Conservation (phyloP, 2,329 filamentous ascomycete species). For the Alternaria sp. region DNA sequence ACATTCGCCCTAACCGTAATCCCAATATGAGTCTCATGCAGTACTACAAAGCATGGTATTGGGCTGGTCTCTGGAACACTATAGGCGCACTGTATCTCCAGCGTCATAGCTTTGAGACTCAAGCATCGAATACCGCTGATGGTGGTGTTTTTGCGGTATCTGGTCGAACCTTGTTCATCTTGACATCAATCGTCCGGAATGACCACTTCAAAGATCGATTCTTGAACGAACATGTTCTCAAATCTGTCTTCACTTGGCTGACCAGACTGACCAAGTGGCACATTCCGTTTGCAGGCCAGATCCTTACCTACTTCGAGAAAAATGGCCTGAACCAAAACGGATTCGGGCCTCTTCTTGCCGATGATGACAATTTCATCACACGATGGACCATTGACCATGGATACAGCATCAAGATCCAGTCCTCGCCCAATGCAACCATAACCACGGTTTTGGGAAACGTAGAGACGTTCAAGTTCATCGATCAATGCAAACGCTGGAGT, state of each 20-base stretch:
- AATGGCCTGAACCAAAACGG: conserved; percentile 1
- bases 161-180: conserved; percentile 39
- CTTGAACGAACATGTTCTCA: conserved; percentile 24
- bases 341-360: conserved; percentile 33
- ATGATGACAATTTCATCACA: conserved; percentile 59
- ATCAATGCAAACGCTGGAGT: conserved; percentile 39
- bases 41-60: conserved; percentile 16
- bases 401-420: conserved; percentile 63
- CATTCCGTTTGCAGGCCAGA: not conserved
- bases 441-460: conserved; percentile 55
- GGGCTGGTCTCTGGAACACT: conserved; percentile 31
- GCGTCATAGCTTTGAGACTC: conserved; percentile 48
- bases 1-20: not conserved
- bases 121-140: conserved; percentile 40
- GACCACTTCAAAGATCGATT: conserved; percentile 29
- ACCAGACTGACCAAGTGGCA: not conserved
- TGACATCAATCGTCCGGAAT: conserved; percentile 33
- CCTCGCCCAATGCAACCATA: conserved; percentile 57
- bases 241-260: not conserved
- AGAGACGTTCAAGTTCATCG: conserved; percentile 23
- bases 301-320: not conserved
- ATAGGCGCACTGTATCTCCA: conserved; percentile 38
- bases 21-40: not conserved
- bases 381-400: conserved; percentile 58
- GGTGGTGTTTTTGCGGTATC: conserved; percentile 46